Evolutionary conservation across 2,329 filamentous ascomycete species (phyloP), one percentile per base, ranked within the genome.

Genomic region (Aspergillus ruber): DNA sequence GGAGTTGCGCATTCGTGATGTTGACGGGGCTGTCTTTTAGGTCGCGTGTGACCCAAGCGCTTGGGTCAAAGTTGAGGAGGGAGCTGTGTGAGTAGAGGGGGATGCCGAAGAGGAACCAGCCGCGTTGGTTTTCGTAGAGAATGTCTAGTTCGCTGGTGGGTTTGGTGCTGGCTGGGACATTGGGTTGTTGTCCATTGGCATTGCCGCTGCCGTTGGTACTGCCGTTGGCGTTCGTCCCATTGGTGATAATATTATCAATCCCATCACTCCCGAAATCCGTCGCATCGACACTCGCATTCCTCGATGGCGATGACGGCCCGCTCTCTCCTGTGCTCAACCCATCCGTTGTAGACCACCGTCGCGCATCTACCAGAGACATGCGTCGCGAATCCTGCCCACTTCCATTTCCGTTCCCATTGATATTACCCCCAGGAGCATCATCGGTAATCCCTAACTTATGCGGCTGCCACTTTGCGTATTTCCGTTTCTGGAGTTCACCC

Each of bases 121-220:
- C 93, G 48, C 93, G 81, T 71, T 98, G 88, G 62, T 98, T 98
- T 67, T 98, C 93, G 68, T 95, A 97, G 0, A 98, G 75, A 4
- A 97, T 80, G 54, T 98, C 93, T 51, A 97, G 82, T 23, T 80
- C 84, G 2, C 63, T 67, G 36, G 60, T 56, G 2, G 62, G 47
- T 23, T 61, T 62, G 3, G 50, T 49, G 18, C 59, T 57, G 8
- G 54, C 25, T 29, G 25, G 10, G 25, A 1, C 25, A 27, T 27
- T 27, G 25, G 9, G 2, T 4, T 29, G 25, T 10, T 44, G 44
- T 25, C 41, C n/a, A 15, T 25, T 32, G 10, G 5, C 41, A 43
- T 43, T 29, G 39, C 6, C n/a, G 12, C 10, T 39, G 17, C 15
- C n/a, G 15, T 39, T 39, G 17, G 36, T 18, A 12, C 36, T 39